Percentiles rank a stretch among this genome's conserved stretches.
Evolutionary conservation across 768 basidiomycete genomes (phyloP).

Genomic region (Grammothele lineata): DNA sequence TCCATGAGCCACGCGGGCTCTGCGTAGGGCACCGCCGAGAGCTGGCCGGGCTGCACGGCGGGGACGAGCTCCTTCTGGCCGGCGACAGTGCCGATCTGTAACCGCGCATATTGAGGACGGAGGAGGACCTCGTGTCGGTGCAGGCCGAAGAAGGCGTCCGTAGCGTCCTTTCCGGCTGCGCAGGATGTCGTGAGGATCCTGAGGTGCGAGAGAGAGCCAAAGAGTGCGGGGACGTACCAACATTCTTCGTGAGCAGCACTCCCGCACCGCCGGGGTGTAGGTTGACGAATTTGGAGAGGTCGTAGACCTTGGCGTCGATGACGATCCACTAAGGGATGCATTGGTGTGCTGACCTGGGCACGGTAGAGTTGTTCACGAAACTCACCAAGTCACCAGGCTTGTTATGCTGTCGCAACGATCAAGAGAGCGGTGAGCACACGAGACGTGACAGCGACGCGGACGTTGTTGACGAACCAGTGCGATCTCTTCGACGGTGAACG

Average conservation of each 20-base stretch:
- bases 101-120: conserved; percentile 66
- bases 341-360: too few relatives aligned
- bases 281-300: conserved; percentile 74
- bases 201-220: neutral
- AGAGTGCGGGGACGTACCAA: conserved; percentile 46
- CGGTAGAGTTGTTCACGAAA: too few relatives aligned
- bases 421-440: too few relatives aligned
- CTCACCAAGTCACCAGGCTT: conserved; percentile 75
- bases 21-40: conserved; percentile 77
- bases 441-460: too few relatives aligned
- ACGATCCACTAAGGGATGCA: conserved; percentile 61
- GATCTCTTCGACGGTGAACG: conserved; percentile 20
- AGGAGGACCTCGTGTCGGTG: conserved; percentile 80
- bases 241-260: conserved; percentile 59
- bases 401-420: conserved; percentile 65
- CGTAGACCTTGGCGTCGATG: conserved; percentile 77
- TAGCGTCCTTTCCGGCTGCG: conserved; percentile 71
- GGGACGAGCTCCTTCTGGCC: conserved; percentile 57
- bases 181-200: neutral
- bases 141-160: conserved; percentile 78
- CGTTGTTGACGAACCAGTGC: conserved; percentile 12
- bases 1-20: conserved; percentile 78
- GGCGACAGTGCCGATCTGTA: conserved; percentile 59
- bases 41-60: conserved; percentile 51
- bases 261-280: conserved; percentile 85